Percentiles rank a stretch among this genome's conserved stretches.
These are phyloP conservation scores for Penicillium nordicum DNA, from an alignment of 2,329 filamentous ascomycete species.

Conservation along the genomic window DNA sequence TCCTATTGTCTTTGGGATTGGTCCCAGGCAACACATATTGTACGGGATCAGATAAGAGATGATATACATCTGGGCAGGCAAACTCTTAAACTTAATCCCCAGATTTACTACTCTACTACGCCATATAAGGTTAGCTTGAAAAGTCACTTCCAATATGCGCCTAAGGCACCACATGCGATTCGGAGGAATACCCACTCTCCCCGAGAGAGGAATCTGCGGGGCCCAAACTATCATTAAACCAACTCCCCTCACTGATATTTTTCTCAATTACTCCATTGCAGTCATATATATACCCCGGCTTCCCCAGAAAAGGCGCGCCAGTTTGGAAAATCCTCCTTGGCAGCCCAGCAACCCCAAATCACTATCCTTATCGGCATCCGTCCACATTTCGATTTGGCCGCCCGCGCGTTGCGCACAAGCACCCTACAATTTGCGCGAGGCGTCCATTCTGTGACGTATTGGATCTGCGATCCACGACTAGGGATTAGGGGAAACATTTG, in stretches of 20 bases:
- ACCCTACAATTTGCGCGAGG: not conserved
- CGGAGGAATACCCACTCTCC: slow-evolving; percentile 8
- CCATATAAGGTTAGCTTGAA: not conserved
- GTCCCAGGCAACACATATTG: too few relatives aligned
- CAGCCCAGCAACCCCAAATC: not conserved
- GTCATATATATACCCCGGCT: not conserved
- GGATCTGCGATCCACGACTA: not conserved
- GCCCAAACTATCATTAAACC: not conserved
- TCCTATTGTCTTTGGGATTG: not conserved
- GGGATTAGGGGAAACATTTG: not conserved
- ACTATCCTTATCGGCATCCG: slow-evolving; percentile 4
- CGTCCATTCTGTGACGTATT: slow-evolving; percentile 10
- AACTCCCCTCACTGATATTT: not conserved
- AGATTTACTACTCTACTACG: not conserved
- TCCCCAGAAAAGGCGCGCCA: not conserved
- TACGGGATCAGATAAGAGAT: not conserved
- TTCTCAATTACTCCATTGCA: not conserved
- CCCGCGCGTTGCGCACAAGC: slow-evolving; percentile 1
- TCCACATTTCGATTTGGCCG: not conserved
- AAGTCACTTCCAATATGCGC: not conserved
- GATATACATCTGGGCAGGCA: not conserved
- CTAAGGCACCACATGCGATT: not conserved
- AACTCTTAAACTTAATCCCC: not conserved
- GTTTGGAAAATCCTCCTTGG: not conserved
- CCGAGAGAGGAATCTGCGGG: slow-evolving; percentile 8